phyloP scores from a whole-genome alignment of 352 stramenopile genomes.

The Phytophthora vignae region DNA sequence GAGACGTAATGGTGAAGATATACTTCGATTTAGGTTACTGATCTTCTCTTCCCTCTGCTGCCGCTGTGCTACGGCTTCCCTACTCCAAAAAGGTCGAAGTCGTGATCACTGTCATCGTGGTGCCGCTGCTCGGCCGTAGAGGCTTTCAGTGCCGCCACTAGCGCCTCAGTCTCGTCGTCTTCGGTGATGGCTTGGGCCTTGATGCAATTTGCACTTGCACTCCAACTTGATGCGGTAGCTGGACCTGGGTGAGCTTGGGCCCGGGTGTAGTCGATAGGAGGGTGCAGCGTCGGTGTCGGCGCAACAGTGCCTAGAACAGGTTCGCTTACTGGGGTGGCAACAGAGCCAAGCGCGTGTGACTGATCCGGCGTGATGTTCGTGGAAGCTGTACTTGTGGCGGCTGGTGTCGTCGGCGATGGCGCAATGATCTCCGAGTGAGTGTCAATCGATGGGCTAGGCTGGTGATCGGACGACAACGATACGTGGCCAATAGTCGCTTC shows the following conservation, averaged over 20 bases:
- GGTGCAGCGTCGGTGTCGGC: slow-evolving; percentile 16
- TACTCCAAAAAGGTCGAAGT: slow-evolving; percentile 45
- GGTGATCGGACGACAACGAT: slow-evolving; percentile 1
- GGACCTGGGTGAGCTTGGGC: slow-evolving; percentile 7
- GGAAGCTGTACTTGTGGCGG: background rate
- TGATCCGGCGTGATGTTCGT: background rate
- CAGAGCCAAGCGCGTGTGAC: background rate
- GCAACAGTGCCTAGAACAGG: slow-evolving; percentile 18
- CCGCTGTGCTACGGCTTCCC: slow-evolving; percentile 23
- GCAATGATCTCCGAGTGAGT: background rate
- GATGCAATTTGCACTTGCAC: slow-evolving; percentile 3
- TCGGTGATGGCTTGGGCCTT: background rate
- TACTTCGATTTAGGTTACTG: slow-evolving; percentile 20
- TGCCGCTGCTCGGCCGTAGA: slow-evolving; percentile 24
- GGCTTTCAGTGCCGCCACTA: slow-evolving; percentile 15
- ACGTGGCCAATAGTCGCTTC: background rate
- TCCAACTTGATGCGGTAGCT: slow-evolving; percentile 4
- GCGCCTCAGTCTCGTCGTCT: slow-evolving; percentile 24
- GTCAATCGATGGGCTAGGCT: slow-evolving; percentile 3
- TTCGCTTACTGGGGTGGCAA: background rate
- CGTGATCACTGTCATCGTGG: slow-evolving; percentile 27
- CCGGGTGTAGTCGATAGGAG: slow-evolving; percentile 31
- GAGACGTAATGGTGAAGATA: slow-evolving; percentile 7
- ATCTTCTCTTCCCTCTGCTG: slow-evolving; percentile 4
- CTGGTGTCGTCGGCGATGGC: background rate